Evolutionary conservation across 2,329 filamentous ascomycete species (phyloP), one percentile per base, ranked within the genome.

Genomic region (Trichoderma sp.): DNA sequence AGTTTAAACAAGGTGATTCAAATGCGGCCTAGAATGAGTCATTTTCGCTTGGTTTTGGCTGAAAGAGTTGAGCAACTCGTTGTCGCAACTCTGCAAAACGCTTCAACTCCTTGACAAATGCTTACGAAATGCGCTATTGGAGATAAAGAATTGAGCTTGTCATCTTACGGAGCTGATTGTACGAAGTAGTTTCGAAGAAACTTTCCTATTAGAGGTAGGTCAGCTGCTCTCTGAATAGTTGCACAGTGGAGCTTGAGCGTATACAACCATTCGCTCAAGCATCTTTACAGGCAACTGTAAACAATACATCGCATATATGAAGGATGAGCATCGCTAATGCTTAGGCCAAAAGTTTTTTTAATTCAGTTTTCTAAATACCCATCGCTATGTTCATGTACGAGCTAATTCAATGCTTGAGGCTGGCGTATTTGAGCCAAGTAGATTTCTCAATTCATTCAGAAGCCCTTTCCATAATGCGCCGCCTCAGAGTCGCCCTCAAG

Each of bases 401-500:
- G n/a, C 45, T 18, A 31, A 65, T 65, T 8, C 45, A 65, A 56
- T 14, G 7, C 27, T 41, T 16, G 2, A 38, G 29, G 60, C 60
- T n/a, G 9, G 53, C 11, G 16, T 12, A 31, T 8, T 4, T 14
- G 31, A 45, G 31, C 56, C 14, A 60, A 31, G 24, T 31, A 21
- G 18, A 45, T 45, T 29, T 29, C 33, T 4, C 21, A 53, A 29
- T 65, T 29, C 21, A 27, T 65, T 38, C 45, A 9, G 24, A 18
- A 2, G 4, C 16, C 14, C 21, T 45, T 53, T 35, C 6, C 18
- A 11, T 4, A 16, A 50, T 18, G 33, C 18, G 41, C 21, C 9
- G 24, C 41, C 59, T 53, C 21, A 64, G 18, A 72, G 59, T 72
- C 59, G n/a, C 9, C 38, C 69, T 72, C 81, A 83, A 12, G 85